Percentiles rank a stretch among this genome's conserved stretches.
phyloP scores from a whole-genome alignment of 257 asterid genomes.

The Nicotiana noctiflora region DNA sequence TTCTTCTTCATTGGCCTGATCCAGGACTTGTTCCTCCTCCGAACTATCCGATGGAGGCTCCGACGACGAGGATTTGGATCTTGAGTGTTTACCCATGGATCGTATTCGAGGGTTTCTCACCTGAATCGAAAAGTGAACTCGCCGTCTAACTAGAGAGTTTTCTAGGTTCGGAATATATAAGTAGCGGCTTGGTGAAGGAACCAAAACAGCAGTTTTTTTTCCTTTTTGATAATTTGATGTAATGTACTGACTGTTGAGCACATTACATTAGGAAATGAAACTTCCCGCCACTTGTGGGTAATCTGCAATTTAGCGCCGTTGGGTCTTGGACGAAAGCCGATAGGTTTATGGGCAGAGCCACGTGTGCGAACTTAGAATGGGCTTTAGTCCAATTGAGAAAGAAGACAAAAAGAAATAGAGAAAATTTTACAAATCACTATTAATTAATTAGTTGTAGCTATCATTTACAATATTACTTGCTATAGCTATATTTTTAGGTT shows the following conservation, averaged over 20 bases:
- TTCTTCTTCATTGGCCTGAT: constrained; percentile 55
- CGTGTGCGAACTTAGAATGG: too few species aligned
- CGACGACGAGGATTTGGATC: constrained; percentile 47
- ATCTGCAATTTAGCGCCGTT: not conserved
- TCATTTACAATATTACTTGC: too few species aligned
- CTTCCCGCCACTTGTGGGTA: not conserved
- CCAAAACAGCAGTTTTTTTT: not conserved
- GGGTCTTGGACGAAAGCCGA: not conserved
- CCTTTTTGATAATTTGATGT: too few species aligned
- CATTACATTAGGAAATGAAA: not conserved
- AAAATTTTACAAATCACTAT: too few species aligned
- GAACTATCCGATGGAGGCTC: constrained; percentile 24
- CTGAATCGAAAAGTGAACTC: not conserved
- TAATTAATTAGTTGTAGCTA: too few species aligned
- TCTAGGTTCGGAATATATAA: constrained; percentile 1
- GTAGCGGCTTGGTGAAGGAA: not conserved
- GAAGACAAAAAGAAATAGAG: too few species aligned
- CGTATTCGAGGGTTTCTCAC: constrained; percentile 23
- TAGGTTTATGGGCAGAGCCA: too few species aligned
- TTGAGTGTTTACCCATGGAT: constrained; percentile 32
- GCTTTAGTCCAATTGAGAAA: too few species aligned
- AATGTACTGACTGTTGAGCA: too few species aligned
- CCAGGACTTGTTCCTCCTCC: constrained; percentile 40
- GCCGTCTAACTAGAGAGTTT: not conserved
- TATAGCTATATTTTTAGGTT: too few species aligned